These are phyloP conservation scores for Arabis hirsuta DNA, from an alignment of 345 rosid genomes.

Conservation along the genomic window DNA sequence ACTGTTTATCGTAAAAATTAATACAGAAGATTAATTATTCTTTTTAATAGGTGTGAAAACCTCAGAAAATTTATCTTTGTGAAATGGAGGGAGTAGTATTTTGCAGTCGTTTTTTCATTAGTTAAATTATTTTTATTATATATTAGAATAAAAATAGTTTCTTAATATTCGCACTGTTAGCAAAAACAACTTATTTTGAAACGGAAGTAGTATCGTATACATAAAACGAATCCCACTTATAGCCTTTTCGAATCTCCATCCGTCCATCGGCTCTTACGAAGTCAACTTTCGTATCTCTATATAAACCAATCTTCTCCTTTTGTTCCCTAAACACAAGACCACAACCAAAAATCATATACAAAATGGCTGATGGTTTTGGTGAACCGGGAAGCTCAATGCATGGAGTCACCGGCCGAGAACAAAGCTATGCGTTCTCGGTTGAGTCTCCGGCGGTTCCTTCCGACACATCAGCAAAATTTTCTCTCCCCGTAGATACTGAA, in stretches of 20 bases:
- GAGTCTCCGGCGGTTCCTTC: conserved; percentile 63
- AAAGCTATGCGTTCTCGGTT: conserved; percentile 65
- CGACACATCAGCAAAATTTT: conserved; percentile 67
- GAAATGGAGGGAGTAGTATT: too few relatives aligned
- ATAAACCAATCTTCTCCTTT: conserved; percentile 42
- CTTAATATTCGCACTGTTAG: too few relatives aligned
- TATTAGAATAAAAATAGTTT: too few relatives aligned
- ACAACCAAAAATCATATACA: conserved; percentile 13
- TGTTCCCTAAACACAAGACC: conserved; percentile 32
- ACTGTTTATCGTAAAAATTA: too few relatives aligned
- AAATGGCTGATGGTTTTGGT: conserved; percentile 58
- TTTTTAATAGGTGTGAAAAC: too few relatives aligned
- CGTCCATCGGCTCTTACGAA: conserved; percentile 38
- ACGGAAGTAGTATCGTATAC: background rate
- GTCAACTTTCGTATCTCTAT: conserved; percentile 55
- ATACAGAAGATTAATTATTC: too few relatives aligned
- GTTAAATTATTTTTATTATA: background rate
- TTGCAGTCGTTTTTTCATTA: too few relatives aligned
- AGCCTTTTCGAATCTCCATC: conserved; percentile 45
- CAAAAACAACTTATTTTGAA: too few relatives aligned
- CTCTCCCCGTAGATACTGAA: conserved; percentile 78
- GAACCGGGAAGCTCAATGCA: conserved; percentile 87
- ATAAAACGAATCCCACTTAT: conserved; percentile 36
- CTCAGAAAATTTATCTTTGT: too few relatives aligned
- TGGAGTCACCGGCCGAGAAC: conserved; percentile 75